Evolutionary conservation across 768 basidiomycete genomes (phyloP), one percentile per base, ranked within the genome.

Genomic region (Amanita pseudoporphyria): DNA sequence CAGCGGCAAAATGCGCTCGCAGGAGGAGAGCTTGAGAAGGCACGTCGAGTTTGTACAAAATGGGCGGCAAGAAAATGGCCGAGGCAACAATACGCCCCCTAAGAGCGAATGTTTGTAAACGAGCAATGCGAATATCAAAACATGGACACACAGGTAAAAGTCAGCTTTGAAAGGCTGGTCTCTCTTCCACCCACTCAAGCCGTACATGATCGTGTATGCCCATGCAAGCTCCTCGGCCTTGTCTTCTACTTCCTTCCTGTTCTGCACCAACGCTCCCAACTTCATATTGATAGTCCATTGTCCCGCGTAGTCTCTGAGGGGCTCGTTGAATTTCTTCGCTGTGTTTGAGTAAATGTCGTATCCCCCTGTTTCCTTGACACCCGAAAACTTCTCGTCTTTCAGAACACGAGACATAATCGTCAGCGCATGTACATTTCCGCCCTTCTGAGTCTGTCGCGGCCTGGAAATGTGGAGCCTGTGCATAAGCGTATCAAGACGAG

Each of bases 1-100:
- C 67, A 9, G 66, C 62, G 12, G 73, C 63, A 57, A 82, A 74
- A 62, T 79, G 78, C 6, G 68, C 62, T 2, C 73, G 71, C 24
- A 84, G 67, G 14, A 83, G 66, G 24, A 71, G 56, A 9, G 64
- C 62, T 42, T 73, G 71, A 1, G 71, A 72, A 13, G 56, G 36
- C 14, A 66, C 61, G 5, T 63, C 62, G 41, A 72, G 62, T 6
- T 45, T 54, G 1, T 60, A 56, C 37, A 69, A 53, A 42, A 74
- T 49, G 0, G 75, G 69, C 3, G 73, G 65, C 12, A 81, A 58
- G 64, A 82, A 80, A 28, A 81, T 52, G 2, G 76, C 68, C 1
- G 81, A 82, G 0, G 81, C 83, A 22, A 82, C 74, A 2, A 76
- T 59, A 53, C 73, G 80, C 62, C 78, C 74, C 19, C 78, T 82